Evolutionary conservation across 2,329 filamentous ascomycete genomes (phyloP).

Genomic region (Penicillium capsulatum): DNA sequence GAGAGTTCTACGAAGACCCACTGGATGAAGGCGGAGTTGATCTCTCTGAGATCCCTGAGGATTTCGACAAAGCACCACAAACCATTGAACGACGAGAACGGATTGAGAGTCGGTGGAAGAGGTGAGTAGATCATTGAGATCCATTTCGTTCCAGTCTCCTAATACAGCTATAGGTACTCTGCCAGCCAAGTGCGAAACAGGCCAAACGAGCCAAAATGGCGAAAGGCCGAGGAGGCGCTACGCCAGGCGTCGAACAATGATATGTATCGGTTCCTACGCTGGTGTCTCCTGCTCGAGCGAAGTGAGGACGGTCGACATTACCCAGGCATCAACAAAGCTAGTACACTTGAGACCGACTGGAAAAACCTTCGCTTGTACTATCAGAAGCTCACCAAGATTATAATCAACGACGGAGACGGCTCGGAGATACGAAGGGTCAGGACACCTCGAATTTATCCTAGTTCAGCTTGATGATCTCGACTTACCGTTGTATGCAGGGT

Average conservation of each 20-base stretch:
- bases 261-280: constrained; percentile 23
- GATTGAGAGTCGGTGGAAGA: too few relatives aligned
- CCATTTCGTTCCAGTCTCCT: too few relatives aligned
- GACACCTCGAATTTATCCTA: constrained; percentile 2
- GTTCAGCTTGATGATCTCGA: constrained; percentile 6
- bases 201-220: constrained; percentile 18
- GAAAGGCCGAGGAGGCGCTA: constrained; percentile 15
- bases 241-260: constrained; percentile 15
- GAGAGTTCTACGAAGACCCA: too few relatives aligned
- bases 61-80: too few relatives aligned
- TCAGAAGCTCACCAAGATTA: constrained; percentile 8
- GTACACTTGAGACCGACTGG: constrained; percentile 18
- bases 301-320: constrained; percentile 8
- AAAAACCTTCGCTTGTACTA: constrained; percentile 24
- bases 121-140: too few relatives aligned
- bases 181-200: too few relatives aligned
- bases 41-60: too few relatives aligned
- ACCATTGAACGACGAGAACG: too few relatives aligned
- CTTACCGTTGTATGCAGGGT: constrained; percentile 14
- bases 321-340: constrained; percentile 16
- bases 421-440: too few relatives aligned
- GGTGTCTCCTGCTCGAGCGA: constrained; percentile 19
- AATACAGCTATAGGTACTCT: too few relatives aligned
- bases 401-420: constrained; percentile 17
- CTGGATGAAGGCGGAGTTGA: too few relatives aligned